Percentiles rank a stretch among this genome's conserved stretches.
phyloP scores from a whole-genome alignment of 192 early-diverging fungal genomes.

The Chytriomyces sp. region DNA sequence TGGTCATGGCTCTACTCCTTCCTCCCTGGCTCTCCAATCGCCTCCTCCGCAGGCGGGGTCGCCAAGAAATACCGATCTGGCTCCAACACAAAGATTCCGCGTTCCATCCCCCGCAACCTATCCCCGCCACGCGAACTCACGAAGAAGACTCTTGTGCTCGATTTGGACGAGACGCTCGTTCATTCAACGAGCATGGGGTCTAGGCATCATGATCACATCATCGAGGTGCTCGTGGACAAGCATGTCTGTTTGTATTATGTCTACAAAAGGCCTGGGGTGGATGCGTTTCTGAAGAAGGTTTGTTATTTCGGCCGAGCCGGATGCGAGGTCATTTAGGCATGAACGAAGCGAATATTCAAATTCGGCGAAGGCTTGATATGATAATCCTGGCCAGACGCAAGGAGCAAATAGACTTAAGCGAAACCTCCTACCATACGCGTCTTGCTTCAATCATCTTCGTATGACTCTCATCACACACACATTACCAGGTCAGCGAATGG shows the following conservation, averaged over 20 bases:
- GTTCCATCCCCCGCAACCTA: background rate
- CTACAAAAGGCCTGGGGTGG: constrained; percentile 86
- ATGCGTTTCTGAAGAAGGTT: constrained; percentile 83
- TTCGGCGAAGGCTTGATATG: too few species aligned
- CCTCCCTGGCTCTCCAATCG: too few species aligned
- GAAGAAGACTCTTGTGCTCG: constrained; percentile 55
- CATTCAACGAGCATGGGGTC: constrained; percentile 70
- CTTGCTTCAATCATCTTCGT: background rate
- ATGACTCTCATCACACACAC: background rate
- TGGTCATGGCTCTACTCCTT: background rate
- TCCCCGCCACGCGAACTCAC: background rate
- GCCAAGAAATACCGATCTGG: too few species aligned
- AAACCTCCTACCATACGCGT: too few species aligned
- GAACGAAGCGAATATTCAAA: constrained; percentile 12
- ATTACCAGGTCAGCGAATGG: constrained; percentile 78
- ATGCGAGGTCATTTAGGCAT: constrained; percentile 19
- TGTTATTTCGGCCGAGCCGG: background rate
- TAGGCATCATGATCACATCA: constrained; percentile 69
- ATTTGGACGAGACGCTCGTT: constrained; percentile 77
- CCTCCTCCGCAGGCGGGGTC: too few species aligned
- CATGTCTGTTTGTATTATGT: constrained; percentile 86
- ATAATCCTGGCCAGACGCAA: too few species aligned
- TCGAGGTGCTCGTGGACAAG: constrained; percentile 83
- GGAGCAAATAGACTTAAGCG: too few species aligned
- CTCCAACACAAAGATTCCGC: background rate